phyloP scores from a whole-genome alignment of 225 moss, liverwort and hornwort species.

The Thuidium tamariscinum region DNA sequence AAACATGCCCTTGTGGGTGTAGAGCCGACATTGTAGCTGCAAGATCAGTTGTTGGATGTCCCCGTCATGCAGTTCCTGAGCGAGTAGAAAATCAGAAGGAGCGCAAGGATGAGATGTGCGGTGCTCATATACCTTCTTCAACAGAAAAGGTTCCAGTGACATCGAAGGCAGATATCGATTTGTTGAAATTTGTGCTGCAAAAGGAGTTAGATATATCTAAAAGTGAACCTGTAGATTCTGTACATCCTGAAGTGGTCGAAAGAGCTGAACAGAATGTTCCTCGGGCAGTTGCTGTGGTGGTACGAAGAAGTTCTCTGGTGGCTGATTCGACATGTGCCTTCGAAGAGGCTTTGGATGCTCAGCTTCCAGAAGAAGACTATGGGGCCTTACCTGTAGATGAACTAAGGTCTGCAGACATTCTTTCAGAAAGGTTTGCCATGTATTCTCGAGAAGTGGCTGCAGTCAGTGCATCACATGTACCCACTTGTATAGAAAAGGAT shows the following conservation, averaged over 20 bases:
- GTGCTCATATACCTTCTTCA: background rate
- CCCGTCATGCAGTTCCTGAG: background rate
- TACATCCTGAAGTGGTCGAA: background rate
- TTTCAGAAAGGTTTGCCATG: background rate
- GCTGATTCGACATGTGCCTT: background rate
- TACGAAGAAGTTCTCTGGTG: background rate
- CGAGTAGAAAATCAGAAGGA: background rate
- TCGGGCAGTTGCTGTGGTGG: background rate
- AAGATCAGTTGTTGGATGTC: background rate
- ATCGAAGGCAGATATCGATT: background rate
- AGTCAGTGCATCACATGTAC: background rate
- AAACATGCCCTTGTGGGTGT: background rate
- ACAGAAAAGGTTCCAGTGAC: background rate
- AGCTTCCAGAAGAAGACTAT: background rate
- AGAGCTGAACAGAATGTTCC: background rate
- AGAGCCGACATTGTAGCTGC: background rate
- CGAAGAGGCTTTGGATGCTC: background rate
- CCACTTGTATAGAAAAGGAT: background rate
- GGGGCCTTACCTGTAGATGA: background rate
- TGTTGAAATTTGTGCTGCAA: background rate
- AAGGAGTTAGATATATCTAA: background rate
- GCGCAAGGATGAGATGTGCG: background rate
- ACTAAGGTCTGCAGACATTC: background rate
- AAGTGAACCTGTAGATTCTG: background rate
- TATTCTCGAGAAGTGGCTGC: background rate